Evolutionary conservation across 805 yeast species (phyloP), one percentile per base, ranked within the genome.

Genomic region (Nakazawaea anatomiae): DNA sequence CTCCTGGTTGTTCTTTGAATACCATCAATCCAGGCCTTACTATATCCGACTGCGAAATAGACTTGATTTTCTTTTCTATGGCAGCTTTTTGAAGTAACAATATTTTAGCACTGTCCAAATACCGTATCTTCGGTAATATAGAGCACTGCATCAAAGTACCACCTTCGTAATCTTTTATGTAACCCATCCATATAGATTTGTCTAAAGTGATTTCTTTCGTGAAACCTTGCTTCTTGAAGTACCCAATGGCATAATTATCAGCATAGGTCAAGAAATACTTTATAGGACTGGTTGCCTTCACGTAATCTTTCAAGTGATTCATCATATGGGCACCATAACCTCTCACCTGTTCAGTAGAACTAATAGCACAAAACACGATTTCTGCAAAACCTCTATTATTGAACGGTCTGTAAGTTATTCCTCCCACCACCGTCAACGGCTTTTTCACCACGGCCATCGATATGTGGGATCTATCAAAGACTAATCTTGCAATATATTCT

Each of bases 261-360:
- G 99, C 99, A 70, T 94, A 92, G 1, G 98, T 92, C 55, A 92
- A 68, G 63, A 92, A 92, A 65, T 92, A 85, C 68, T 82, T 83
- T 51, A 92, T 85, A 30, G 85, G 87, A 7, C 95, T 81, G 0
- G 97, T 90, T 25, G 89, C 85, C 58, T 89, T 76, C 40, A 94
- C 97, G 66, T 92, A 94, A 68, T 94, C 99, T 63, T 94, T 94
- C 58, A 94, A 72, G 70, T 94, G 99, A 66, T 94, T 94, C 99
- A 94, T 94, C 61, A 94, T 68, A 68, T 94, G 99, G 0, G 99
- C 99, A 68, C 99, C 99, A 64, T 94, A 94, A 36, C 99, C 99
- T 56, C 97, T 74, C 18, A 94, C 99, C 71, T 94, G 99, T 64
- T 94, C 99, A 0, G 97, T 89, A 2, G 97, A 89, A 42, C 96